Conservation (phyloP, 2,329 filamentous ascomycete genomes). For the Ramichloridium luteum region DNA sequence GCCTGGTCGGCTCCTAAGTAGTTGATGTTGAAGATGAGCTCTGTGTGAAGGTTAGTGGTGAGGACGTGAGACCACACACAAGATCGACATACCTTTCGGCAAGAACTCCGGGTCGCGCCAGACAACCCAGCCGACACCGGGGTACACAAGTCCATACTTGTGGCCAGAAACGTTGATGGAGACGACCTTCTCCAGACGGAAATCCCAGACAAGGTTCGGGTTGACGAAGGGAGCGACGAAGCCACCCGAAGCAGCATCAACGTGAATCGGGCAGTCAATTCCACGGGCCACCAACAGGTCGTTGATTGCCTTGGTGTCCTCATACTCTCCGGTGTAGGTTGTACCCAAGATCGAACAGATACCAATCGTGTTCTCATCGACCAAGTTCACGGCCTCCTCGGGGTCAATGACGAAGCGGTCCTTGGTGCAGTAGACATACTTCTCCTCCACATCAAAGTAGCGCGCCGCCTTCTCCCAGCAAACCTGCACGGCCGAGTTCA, state of each 20-base stretch:
- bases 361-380: constrained; percentile 68
- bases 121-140: constrained; percentile 86
- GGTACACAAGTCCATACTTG: constrained; percentile 73
- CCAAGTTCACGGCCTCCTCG: constrained; percentile 46
- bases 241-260: constrained; percentile 83
- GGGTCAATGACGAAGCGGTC: constrained; percentile 53
- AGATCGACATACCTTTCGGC: constrained; percentile 44
- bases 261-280: constrained; percentile 78
- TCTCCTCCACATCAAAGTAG: constrained; percentile 69
- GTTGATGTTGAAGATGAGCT: constrained; percentile 98
- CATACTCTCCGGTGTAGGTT: constrained; percentile 92
- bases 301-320: constrained; percentile 85
- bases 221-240: constrained; percentile 88
- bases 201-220: constrained; percentile 80
- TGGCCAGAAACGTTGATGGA: constrained; percentile 93
- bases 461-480: constrained; percentile 76
- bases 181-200: constrained; percentile 74
- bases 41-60: too few relatives aligned
- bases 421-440: constrained; percentile 53
- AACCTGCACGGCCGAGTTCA: constrained; percentile 92
- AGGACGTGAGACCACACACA: neutral
- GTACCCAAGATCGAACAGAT: constrained; percentile 86
- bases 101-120: constrained; percentile 77
- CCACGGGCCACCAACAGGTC: constrained; percentile 65
- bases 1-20: constrained; percentile 92